Base-by-base conservation (phyloP, 1,139 yeast species). In the Diutina siamensis region DNA sequence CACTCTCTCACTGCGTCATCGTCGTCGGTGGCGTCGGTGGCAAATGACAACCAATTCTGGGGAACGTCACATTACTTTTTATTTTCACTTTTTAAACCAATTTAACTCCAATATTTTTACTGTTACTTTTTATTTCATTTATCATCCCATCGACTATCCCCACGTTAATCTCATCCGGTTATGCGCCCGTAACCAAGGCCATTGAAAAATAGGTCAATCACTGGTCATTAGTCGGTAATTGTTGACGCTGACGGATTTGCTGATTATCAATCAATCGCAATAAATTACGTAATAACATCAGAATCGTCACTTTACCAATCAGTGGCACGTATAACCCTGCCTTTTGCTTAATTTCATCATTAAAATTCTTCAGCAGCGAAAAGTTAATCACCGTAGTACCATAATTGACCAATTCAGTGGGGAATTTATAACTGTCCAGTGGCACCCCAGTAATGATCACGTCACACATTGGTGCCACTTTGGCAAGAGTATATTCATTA, bases 381-480 rank as follows among this genome's bases (percentile, higher is more conserved):
- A 92, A 92, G 63, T 92, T 92, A 50, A 92, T 81, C 56, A 88
- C 86, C 13, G 85, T 84, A 12, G 97, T 86, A 44, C 98, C 98
- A 55, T 88, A 80, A 57, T 80, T 78, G 49, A 89, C 79, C 53
- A 72, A 72, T 49, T 83, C 83, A 4, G 84, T 74, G 33, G 97
- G 96, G 63, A 89, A 88, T 64, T 87, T 88, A 68, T 89, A 92
- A 42, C 61, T 58, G 21, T 81, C 78, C 1, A 83, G 73, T 4
- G 98, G 98, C 5, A 92, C 98, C 46, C 98, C 98, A 1, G 98
- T 92, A 53, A 92, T 84, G 47, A 92, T 78, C 17, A 92, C 96
- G 61, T 92, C 98, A 31, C 97, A 87, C 45, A 68, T 72, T 28
- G 76, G 72, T 2, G 92, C 83, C 44, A 84, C 76, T 46, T 79